phyloP scores from a whole-genome alignment of 1,284 basidiomycete genomes.

The Pascua guehoae region DNA sequence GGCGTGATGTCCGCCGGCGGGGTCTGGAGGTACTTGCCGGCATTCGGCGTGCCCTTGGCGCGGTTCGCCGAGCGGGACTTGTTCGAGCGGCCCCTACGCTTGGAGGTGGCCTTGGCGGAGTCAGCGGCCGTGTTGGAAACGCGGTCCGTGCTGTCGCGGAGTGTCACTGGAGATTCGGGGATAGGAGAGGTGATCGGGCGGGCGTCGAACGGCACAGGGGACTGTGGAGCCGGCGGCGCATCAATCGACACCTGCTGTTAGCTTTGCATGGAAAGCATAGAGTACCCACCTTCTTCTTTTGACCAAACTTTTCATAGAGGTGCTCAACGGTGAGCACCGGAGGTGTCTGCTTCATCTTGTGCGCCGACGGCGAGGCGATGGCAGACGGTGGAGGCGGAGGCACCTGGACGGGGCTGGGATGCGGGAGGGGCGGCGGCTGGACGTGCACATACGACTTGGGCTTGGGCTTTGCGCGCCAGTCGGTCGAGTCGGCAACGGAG shows the following conservation, averaged over 20 bases:
- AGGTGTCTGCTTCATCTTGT: background rate
- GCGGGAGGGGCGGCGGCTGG: background rate
- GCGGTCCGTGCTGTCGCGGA: slow-evolving; percentile 5
- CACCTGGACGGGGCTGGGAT: background rate
- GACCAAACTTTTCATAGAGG: slow-evolving; percentile 36
- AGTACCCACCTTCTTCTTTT: slow-evolving; percentile 4
- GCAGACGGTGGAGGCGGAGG: background rate
- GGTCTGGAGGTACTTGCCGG: slow-evolving; percentile 35
- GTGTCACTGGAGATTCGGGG: background rate
- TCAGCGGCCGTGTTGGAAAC: too few species aligned
- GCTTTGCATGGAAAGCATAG: too few species aligned
- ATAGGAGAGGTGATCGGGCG: too few species aligned
- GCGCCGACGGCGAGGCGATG: background rate
- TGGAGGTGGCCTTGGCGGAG: slow-evolving; percentile 2
- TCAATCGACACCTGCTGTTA: background rate
- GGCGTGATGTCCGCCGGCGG: background rate
- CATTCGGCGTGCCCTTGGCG: slow-evolving; percentile 38
- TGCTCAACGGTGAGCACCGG: slow-evolving; percentile 37
- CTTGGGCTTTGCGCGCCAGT: slow-evolving; percentile 31
- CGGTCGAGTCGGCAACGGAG: slow-evolving; percentile 40
- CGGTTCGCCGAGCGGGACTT: background rate
- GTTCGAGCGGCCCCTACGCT: background rate
- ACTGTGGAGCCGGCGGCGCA: background rate
- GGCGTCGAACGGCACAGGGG: background rate
- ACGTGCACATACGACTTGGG: too few species aligned